These are phyloP conservation scores for Ampelomyces quisqualis DNA, from an alignment of 2,329 filamentous ascomycete genomes.

Conservation along the genomic window DNA sequence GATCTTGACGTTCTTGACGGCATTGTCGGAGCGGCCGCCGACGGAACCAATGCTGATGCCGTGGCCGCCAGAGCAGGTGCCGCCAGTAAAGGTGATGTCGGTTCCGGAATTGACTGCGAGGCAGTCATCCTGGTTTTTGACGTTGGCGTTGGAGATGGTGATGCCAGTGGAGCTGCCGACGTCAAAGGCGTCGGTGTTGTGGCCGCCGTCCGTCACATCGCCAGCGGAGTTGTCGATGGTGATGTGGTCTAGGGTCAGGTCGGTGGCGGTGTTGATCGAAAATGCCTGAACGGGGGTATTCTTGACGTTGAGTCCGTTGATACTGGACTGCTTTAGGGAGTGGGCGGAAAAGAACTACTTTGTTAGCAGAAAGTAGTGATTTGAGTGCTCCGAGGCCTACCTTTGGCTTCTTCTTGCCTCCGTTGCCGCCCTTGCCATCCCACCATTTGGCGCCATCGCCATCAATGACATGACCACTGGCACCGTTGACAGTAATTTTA, in stretches of 20 bases:
- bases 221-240: slow-evolving; percentile 61
- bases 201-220: slow-evolving; percentile 41
- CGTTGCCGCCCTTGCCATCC: slow-evolving; percentile 50
- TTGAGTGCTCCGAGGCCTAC: slow-evolving; percentile 5
- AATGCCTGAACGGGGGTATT: slow-evolving; percentile 59
- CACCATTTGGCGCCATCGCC: slow-evolving; percentile 58
- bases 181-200: slow-evolving; percentile 62
- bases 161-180: slow-evolving; percentile 53
- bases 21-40: slow-evolving; percentile 58
- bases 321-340: slow-evolving; percentile 52
- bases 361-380: slow-evolving; percentile 12
- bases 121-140: slow-evolving; percentile 63
- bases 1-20: slow-evolving; percentile 56
- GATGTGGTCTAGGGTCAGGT: slow-evolving; percentile 52
- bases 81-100: slow-evolving; percentile 41
- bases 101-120: slow-evolving; percentile 60
- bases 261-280: slow-evolving; percentile 48
- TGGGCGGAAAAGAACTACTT: slow-evolving; percentile 62
- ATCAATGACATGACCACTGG: slow-evolving; percentile 57
- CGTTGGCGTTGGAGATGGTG: slow-evolving; percentile 53
- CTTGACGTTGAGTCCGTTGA: slow-evolving; percentile 54
- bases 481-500: slow-evolving; percentile 61
- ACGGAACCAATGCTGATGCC: slow-evolving; percentile 62
- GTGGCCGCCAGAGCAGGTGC: slow-evolving; percentile 55
- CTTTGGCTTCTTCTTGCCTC: slow-evolving; percentile 49